Evolutionary conservation across 1,284 basidiomycete genomes (phyloP), one percentile per base, ranked within the genome.

Genomic region (Heterobasidion irregulare): DNA sequence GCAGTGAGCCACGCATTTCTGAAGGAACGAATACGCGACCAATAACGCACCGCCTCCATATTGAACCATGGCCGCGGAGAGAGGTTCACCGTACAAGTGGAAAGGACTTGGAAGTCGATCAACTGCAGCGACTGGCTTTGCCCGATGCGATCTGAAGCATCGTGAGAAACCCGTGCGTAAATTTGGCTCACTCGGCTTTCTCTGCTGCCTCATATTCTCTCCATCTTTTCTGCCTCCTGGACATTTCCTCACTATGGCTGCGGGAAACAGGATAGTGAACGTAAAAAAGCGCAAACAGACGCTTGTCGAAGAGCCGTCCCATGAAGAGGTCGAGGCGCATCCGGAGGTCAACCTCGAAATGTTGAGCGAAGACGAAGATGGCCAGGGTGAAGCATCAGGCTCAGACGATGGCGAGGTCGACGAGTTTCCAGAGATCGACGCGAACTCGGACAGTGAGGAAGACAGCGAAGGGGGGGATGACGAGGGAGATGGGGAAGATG

Each of bases 361-460:
- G 79, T 68, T 75, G 59, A 88, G 83, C 64, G 87, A 86, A 64
- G 87, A 88, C 57, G 87, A 89, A 65, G 72, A 70, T 35, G 74
- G 69, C 50, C 76, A 79, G 32, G 75, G 71, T 33, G 74, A 72
- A n/a, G 77, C 75, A 12, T 10, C 2, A 41, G 79, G 72, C 59
- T 68, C 58, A 32, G 74, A 75, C 48, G 70, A 69, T 48, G 69
- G 67, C 10, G 73, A 70, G 50, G 67, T 69, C 12, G 82, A 82
- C 47, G 77, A 75, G 48, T 83, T 82, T 56, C 82, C 80, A 1
- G 81, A 80, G 63, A 77, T 84, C 51, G 76, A 82, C 55, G 68
- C 72, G 9, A 67, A 70, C 59, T 68, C 58, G 33, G 74, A 75
- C 49, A 71, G 69, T 49, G 69, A 67, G 12, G 74, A 70, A 47